Evolutionary conservation across 169 alveolate genomes (phyloP).

Genomic region (Plasmodium inui): DNA sequence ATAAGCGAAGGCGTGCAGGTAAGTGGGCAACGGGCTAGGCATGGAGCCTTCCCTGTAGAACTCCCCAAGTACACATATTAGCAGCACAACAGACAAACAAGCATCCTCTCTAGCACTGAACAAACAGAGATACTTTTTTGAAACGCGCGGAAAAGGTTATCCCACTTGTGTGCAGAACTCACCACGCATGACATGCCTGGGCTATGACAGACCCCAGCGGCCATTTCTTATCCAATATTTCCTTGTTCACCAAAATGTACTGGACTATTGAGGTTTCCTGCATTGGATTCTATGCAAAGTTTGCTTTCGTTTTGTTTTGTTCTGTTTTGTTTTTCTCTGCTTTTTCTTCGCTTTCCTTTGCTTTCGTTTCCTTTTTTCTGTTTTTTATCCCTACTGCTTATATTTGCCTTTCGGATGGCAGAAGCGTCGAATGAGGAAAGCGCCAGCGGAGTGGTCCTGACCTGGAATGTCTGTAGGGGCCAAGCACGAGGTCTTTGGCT

Average conservation of each 20-base stretch:
- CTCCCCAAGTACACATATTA: background rate
- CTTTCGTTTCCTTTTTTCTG: background rate
- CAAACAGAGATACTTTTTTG: background rate
- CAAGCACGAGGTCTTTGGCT: background rate
- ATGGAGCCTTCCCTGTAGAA: background rate
- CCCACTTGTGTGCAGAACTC: slow-evolving; percentile 10
- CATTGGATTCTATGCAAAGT: slow-evolving; percentile 2
- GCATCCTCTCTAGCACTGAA: background rate
- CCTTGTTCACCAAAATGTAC: slow-evolving; percentile 66
- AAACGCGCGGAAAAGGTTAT: background rate
- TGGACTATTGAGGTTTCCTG: slow-evolving; percentile 57
- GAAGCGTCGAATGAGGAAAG: background rate
- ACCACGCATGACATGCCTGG: slow-evolving; percentile 84
- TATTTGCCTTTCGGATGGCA: background rate
- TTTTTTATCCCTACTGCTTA: background rate
- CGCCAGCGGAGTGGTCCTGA: background rate
- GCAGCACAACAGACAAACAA: background rate
- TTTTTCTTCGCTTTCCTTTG: background rate
- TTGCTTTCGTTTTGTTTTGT: background rate
- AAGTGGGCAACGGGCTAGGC: background rate
- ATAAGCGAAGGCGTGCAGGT: background rate
- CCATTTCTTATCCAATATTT: slow-evolving; percentile 79
- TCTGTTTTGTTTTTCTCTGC: background rate
- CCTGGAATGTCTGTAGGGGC: background rate
- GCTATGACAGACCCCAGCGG: slow-evolving; percentile 80